Evolutionary conservation across 2,329 filamentous ascomycete species (phyloP), one percentile per base, ranked within the genome.

Genomic region (Orbilia quercus): DNA sequence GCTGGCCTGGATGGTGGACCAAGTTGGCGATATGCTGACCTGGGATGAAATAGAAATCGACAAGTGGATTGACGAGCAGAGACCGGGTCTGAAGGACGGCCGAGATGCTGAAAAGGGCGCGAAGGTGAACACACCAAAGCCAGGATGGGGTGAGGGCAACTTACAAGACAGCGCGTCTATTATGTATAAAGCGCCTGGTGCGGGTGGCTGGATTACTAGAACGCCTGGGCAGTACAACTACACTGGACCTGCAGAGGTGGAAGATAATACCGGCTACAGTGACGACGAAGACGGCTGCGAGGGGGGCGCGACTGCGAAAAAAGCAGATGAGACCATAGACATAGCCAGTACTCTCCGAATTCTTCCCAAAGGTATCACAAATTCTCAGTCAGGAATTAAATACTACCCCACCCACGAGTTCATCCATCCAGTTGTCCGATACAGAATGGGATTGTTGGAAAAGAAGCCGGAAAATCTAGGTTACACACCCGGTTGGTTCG

Each of bases 101-200:
- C 7, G 16, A n/a, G 42, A 4, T 28, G 7, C 20, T 9, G 22
- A 50, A 50, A 50, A 31, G 45, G n/a, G 4, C 25, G 20, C 18
- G 4, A 28, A 23, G 1, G 31, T 23, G 3, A 9, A 18, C n/a
- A n/a, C n/a, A n/a, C 9, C 28, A 4, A 40, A 38, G n/a, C 34
- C n/a, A 1, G 31, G 9, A 14, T 58, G 54, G 54, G 54, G 22
- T 18, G 54, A 58, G 23, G 54, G 54, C 2, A 58, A 45, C 38
- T 38, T 58, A 16, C 7, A 58, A n/a, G 54, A 58, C n/a, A 58
- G 54, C 38, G 54, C 22, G 31, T 58, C 54, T 6, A 28, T 28
- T 16, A 20, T 20, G 6, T 58, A 44, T 14, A 22, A 28, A 11
- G 20, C 20, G 1, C 36, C 38, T 31, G 54, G 36, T 12, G 38